Evolutionary conservation across 305 asterid genomes (phyloP).

Genomic region (Fraxinus baroniana): DNA sequence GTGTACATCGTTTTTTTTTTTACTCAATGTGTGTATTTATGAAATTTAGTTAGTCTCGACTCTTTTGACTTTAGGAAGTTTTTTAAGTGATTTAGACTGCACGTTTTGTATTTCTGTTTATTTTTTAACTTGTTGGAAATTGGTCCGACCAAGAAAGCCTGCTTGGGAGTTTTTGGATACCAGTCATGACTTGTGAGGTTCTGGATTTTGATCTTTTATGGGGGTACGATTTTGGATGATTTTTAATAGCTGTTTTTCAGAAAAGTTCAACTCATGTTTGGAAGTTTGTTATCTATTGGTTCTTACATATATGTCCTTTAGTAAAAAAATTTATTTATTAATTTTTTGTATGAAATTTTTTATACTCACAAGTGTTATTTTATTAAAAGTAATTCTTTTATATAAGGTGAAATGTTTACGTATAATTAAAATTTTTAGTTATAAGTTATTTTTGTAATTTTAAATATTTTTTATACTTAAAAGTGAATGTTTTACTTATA

Average conservation of each 20-base stretch:
- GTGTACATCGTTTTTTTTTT: background rate
- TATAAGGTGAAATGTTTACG: background rate
- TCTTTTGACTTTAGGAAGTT: background rate
- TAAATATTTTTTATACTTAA: no score
- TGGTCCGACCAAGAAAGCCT: background rate
- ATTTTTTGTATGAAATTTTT: background rate
- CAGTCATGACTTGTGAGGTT: background rate
- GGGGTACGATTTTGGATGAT: background rate
- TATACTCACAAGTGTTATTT: background rate
- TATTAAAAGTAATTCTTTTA: background rate
- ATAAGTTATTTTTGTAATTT: no score
- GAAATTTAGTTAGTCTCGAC: background rate
- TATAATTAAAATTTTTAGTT: background rate
- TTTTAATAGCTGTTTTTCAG: background rate
- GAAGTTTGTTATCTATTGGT: no score
- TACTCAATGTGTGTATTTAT: background rate
- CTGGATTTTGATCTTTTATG: background rate
- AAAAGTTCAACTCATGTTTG: background rate
- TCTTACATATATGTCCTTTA: background rate
- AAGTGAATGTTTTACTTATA: background rate
- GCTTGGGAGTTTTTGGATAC: background rate
- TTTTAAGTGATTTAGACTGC: background rate
- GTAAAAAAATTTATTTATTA: background rate
- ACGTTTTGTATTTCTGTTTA: background rate
- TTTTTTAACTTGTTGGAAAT: background rate